Base-by-base conservation (phyloP, 2,329 filamentous ascomycete genomes). In the Ophiostoma sp. region DNA sequence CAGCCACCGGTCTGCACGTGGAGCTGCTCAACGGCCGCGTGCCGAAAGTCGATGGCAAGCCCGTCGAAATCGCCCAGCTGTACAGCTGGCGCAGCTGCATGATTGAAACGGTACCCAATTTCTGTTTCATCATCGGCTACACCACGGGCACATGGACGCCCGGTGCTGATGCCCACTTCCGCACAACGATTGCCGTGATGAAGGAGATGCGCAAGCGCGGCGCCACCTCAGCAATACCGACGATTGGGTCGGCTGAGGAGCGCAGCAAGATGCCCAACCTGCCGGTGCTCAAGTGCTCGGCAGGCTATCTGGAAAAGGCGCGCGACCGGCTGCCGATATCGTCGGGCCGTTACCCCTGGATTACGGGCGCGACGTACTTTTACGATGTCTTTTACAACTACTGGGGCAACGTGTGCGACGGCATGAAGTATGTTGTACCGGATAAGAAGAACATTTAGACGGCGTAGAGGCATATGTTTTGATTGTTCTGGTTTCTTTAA, bases 51-150 rank as follows among this genome's bases (percentile, higher is more conserved):
- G 86, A 90, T 72, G 83, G 83, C 6, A 73, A 79, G 23, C 75
- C 77, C 0, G 73, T 87, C 57, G 75, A 83, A 13, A 73, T 83
- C 33, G 73, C 79, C 0, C 77, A 81, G 1, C 83, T 83, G 67
- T 85, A 83, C 74, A 76, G 84, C 0, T 90, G 88, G 88, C 85
- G 85, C 74, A 80, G 82, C 7, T 78, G 82, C 65, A 89, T 90
- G 87, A 76, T 90, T 0, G 81, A 89, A 72, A 85, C 85, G 66
- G 77, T 90, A 1, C 89, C 88, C 0, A 90, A 90, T 75, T 71
- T 86, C 7, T 78, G 83, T 31, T 82, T 87, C 74, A 80, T 87
- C 17, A 79, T 87, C 13, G 88, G 89, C 3, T 91, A 89, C 76
- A 82, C 83, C 36, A 84, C 87, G 57, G 83, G 83, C 0, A 83